Conservation (phyloP, 2,329 filamentous ascomycete species). For the Apiospora arundinis region DNA sequence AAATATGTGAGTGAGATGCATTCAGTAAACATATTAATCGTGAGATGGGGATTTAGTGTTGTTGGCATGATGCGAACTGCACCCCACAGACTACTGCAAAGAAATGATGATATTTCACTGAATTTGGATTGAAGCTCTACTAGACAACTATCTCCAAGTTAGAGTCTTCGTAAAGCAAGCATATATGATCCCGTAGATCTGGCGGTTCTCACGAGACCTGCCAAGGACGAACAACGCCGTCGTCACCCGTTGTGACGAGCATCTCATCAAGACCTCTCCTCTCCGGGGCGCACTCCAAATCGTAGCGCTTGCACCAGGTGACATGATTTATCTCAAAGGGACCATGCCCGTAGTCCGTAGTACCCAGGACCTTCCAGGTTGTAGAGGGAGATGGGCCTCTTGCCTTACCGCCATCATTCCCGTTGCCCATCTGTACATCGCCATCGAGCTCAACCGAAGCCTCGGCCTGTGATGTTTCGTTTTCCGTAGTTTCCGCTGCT, state of each 20-base stretch:
- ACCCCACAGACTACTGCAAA: not conserved
- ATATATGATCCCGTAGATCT: no score
- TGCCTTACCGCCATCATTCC: conserved; percentile 27
- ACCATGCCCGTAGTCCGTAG: conserved; percentile 79
- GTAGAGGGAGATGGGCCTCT: conserved; percentile 43
- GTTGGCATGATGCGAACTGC: not conserved
- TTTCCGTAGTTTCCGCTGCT: conserved; percentile 27
- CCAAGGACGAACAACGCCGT: conserved; percentile 89
- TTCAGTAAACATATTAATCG: not conserved
- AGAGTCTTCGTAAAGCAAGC: not conserved
- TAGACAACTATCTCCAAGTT: not conserved
- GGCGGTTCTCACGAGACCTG: conserved; percentile 46
- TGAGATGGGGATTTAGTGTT: not conserved
- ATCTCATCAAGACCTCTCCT: conserved; percentile 75
- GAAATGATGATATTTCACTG: not conserved
- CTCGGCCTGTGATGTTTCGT: conserved; percentile 31
- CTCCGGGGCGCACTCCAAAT: conserved; percentile 59
- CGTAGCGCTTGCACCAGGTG: conserved; percentile 82
- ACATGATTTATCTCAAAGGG: conserved; percentile 95
- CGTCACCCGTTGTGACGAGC: conserved; percentile 88
- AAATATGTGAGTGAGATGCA: no score
- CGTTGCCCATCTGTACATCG: conserved; percentile 39
- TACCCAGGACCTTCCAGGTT: conserved; percentile 75
- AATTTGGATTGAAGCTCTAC: not conserved
- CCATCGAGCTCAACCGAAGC: conserved; percentile 39